A percentile compares a stretch with the other conserved stretches of the same genome.
Conservation (phyloP, 495 filamentous ascomycete genomes). For the Aspergillus steynii region DNA sequence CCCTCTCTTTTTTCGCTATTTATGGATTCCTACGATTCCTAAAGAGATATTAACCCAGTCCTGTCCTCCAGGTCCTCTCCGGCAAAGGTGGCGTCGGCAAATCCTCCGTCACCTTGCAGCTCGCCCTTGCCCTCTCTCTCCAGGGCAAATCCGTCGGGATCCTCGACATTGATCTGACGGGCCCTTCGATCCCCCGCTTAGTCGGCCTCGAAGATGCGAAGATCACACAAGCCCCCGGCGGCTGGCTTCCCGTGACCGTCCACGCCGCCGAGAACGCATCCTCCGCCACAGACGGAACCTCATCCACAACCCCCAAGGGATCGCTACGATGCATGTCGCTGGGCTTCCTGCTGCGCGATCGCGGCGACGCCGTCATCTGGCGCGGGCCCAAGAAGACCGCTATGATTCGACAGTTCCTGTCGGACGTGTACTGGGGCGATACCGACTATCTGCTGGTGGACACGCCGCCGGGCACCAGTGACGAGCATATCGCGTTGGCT, state of each 20-base stretch:
- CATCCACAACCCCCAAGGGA: constrained; percentile 38
- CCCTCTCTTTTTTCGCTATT: neutral
- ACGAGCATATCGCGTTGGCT: constrained; percentile 94
- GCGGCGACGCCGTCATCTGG: constrained; percentile 94
- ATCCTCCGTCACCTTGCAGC: constrained; percentile 92
- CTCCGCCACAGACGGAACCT: constrained; percentile 28
- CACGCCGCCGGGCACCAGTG: constrained; percentile 93
- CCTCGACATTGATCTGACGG: constrained; percentile 94
- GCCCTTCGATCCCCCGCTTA: constrained; percentile 92
- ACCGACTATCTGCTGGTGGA: constrained; percentile 91
- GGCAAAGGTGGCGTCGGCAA: constrained; percentile 98
- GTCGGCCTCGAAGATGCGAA: constrained; percentile 86
- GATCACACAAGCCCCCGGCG: constrained; percentile 83
- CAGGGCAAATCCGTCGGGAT: constrained; percentile 86
- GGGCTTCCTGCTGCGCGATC: constrained; percentile 79
- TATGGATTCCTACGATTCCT: neutral
- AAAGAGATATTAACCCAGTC: neutral
- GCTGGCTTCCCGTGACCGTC: constrained; percentile 86
- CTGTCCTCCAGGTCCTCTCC: constrained; percentile 65
- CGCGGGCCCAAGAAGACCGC: constrained; percentile 98
- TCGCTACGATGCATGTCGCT: constrained; percentile 88
- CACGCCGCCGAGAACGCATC: constrained; percentile 40
- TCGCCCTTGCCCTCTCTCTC: constrained; percentile 85
- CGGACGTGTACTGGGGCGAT: constrained; percentile 86
- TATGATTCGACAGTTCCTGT: constrained; percentile 95